These are phyloP conservation scores for Phoma sp. DNA, from an alignment of 2,329 filamentous ascomycete genomes.

Conservation along the genomic window DNA sequence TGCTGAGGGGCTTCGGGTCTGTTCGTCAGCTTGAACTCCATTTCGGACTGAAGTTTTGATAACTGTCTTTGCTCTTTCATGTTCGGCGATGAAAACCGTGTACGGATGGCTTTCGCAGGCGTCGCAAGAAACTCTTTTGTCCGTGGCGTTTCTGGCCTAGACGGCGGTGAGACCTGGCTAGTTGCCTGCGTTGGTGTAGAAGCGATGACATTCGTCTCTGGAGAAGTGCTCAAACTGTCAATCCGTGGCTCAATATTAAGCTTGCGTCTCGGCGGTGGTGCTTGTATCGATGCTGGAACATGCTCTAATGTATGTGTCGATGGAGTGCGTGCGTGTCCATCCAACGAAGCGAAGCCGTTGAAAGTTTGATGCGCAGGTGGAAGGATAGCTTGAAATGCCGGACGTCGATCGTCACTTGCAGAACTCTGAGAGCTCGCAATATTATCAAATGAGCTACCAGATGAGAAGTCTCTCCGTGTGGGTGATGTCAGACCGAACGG, in stretches of 20 bases:
- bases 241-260: slow-evolving; percentile 23
- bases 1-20: slow-evolving; percentile 35
- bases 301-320: slow-evolving; percentile 23
- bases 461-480: slow-evolving; percentile 52
- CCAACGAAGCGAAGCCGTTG: slow-evolving; percentile 47
- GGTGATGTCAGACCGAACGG: slow-evolving; percentile 50
- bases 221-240: slow-evolving; percentile 36
- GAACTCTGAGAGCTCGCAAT: slow-evolving; percentile 26
- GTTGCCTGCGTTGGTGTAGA: slow-evolving; percentile 20
- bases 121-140: slow-evolving; percentile 37
- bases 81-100: slow-evolving; percentile 51
- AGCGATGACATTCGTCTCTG: slow-evolving; percentile 20
- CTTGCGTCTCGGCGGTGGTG: slow-evolving; percentile 20
- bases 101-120: slow-evolving; percentile 39
- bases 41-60: slow-evolving; percentile 50
- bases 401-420: slow-evolving; percentile 38
- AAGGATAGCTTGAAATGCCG: slow-evolving; percentile 47
- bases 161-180: slow-evolving; percentile 12
- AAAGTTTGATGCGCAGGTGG: slow-evolving; percentile 44
- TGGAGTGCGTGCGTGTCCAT: slow-evolving; percentile 41
- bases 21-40: slow-evolving; percentile 47
- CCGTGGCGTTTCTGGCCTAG: slow-evolving; percentile 26
- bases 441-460: slow-evolving; percentile 35
- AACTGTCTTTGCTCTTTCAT: slow-evolving; percentile 48
- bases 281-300: slow-evolving; percentile 17